Base-by-base conservation (phyloP, 2,329 filamentous ascomycete species). In the Phoma sp. region DNA sequence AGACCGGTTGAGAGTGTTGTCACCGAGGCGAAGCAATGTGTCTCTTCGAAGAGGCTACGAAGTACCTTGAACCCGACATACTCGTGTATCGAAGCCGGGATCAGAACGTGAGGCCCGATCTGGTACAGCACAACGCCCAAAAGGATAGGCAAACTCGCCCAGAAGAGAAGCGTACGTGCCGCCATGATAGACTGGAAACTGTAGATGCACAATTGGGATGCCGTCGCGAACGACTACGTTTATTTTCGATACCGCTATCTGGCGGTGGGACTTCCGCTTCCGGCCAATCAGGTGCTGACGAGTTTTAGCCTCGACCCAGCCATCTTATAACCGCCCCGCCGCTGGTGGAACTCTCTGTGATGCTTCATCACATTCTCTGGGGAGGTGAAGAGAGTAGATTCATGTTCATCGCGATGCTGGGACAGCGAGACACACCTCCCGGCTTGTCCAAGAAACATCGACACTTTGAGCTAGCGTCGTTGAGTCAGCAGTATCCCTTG, bases 21-120 rank as follows among this genome's bases (percentile, higher is more conserved):
- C 42, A 83, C 73, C 3, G 73, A 74, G 24, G 73, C 69, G 55
- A 80, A 81, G 65, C 80, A 82, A 59, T 78, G 59, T 18, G 70
- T 73, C 13, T 61, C 55, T 4, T 64, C 57, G 51, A 71, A 67
- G 14, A 68, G 40, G 33, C 66, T 65, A 36, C 58, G 58, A 14
- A 71, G 39, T 37, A 66, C 52, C 27, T 63, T 64, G 45, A 62
- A 64, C 13, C 58, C 47, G 25, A 64, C 38, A 25, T 59, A 56
- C 7, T 62, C 52, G 13, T 59, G 53, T 25, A 70, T 50, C 8
- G 59, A 55, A 2, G 48, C 52, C 33, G 60, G 35, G 4, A 69
- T 42, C 33, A 64, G 48, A 30, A 49, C 52, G 6, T 64, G 63
- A 13, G 63, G 14, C 4, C 67, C 65, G 27, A 66, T 41, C 41